Evolutionary conservation across 2,329 filamentous ascomycete genomes (phyloP), one percentile per base, ranked within the genome.

Genomic region (Fusarium fracticaudum): DNA sequence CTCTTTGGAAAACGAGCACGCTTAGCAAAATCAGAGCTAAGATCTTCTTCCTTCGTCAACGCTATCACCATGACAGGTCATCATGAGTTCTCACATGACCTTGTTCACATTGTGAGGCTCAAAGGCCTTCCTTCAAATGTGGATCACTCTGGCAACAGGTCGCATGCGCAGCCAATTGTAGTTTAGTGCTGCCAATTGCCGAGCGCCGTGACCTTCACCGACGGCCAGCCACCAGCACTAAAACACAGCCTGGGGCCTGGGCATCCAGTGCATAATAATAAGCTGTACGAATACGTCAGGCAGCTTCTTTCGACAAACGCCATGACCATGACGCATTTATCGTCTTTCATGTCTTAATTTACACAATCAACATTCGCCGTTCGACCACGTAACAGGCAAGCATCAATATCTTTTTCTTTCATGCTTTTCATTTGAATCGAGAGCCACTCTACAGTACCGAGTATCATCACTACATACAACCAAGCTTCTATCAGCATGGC

Each of bases 401-500:
- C 29, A 24, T 51, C 35, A 26, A 13, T 41, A 63, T 45, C 47
- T 2, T 24, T 40, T 58, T 18, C 17, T 17, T 47, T 26, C 17
- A n/a, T 33, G 33, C 7, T 22, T 24, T 54, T 33, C 14, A 65
- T 53, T 17, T 38, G 33, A 53, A 11, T 9, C 41, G 9, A 38
- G 38, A 44, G 14, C 38, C 13, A 12, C 17, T 29, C 31, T 50
- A 17, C n/a, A 40, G 26, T n/a, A 50, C 24, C 40, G 31, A 43
- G 37, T 24, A 50, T 15, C 20, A 37, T n/a, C 55, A 41, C 31
- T 44, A 65, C 63, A 72, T 44, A 65, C 63, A 72, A 58, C 8
- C 45, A 47, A 71, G 15, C 41, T 64, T 60, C 64, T 81, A 65
- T 60, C 64, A 82, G 65, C 71, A 92, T 92, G 91, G 88, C 89